Conservation (phyloP, 2,329 filamentous ascomycete species). For the Calcarisporium arbuscula region DNA sequence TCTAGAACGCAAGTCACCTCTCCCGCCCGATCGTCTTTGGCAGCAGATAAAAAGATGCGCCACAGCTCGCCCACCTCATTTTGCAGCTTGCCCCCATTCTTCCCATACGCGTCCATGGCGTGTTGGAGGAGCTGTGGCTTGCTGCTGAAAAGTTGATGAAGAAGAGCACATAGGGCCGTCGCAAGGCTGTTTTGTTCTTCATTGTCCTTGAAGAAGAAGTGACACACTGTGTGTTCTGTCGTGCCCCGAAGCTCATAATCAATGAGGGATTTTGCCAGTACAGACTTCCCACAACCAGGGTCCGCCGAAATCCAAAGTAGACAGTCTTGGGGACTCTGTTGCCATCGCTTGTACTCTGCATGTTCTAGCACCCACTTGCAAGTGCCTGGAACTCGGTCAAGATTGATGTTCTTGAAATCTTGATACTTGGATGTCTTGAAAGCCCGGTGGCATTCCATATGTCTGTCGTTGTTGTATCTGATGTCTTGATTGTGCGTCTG, state of each 20-base stretch:
- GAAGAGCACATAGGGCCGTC: slow-evolving; percentile 25
- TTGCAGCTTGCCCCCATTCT: slow-evolving; percentile 11
- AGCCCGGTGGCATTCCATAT: slow-evolving; percentile 13
- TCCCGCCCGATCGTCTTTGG: neutral
- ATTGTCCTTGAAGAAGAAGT: slow-evolving; percentile 34
- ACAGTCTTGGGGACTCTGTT: slow-evolving; percentile 11
- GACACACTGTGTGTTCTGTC: slow-evolving; percentile 18
- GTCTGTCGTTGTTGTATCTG: slow-evolving; percentile 1
- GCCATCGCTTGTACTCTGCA: slow-evolving; percentile 19
- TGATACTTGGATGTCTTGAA: slow-evolving; percentile 22
- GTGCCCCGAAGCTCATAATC: slow-evolving; percentile 18
- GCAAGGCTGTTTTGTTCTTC: slow-evolving; percentile 21
- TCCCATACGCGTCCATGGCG: slow-evolving; percentile 10
- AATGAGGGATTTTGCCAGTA: slow-evolving; percentile 26
- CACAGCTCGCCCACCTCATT: slow-evolving; percentile 5
- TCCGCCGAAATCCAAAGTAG: slow-evolving; percentile 33
- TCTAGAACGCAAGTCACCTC: slow-evolving; percentile 7
- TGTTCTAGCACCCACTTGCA: slow-evolving; percentile 26
- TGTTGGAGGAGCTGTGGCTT: slow-evolving; percentile 18
- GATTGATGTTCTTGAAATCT: slow-evolving; percentile 24
- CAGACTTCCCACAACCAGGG: slow-evolving; percentile 34
- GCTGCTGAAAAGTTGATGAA: slow-evolving; percentile 28
- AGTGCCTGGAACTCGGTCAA: slow-evolving; percentile 20
- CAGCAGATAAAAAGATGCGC: slow-evolving; percentile 6
- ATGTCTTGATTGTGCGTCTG: neutral